These are phyloP conservation scores for Trametes cubensis DNA, from an alignment of 768 basidiomycete genomes.

Conservation along the genomic window DNA sequence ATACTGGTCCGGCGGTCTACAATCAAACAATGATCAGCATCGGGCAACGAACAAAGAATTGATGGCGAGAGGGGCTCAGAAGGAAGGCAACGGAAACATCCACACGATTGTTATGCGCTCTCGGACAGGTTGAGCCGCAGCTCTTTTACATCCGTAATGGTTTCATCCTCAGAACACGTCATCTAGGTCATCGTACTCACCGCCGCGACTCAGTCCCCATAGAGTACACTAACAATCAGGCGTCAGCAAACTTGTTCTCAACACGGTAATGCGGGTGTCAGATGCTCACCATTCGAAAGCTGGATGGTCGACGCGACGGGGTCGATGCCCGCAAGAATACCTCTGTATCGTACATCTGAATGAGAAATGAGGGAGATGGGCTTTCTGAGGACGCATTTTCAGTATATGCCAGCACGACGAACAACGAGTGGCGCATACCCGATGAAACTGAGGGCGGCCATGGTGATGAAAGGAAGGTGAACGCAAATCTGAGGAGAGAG, in stretches of 20 bases:
- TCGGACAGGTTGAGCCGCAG: constrained; percentile 39
- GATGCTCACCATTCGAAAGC: constrained; percentile 71
- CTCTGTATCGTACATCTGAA: constrained; percentile 88
- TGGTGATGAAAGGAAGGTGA: constrained; percentile 35
- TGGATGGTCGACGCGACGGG: constrained; percentile 85
- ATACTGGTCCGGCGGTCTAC: constrained; percentile 72
- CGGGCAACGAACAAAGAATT: not conserved
- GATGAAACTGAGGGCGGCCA: constrained; percentile 73
- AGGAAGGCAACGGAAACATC: constrained; percentile 71
- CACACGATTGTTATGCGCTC: constrained; percentile 53
- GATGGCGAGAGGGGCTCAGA: constrained; percentile 40
- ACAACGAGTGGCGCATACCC: constrained; percentile 47
- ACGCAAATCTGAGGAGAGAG: constrained; percentile 6
- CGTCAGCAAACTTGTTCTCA: not conserved
- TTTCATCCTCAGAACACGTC: constrained; percentile 36
- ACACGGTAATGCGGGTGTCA: not conserved
- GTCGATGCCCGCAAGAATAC: constrained; percentile 86
- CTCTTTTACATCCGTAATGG: constrained; percentile 45
- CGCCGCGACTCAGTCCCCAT: constrained; percentile 88
- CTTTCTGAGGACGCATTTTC: constrained; percentile 54
- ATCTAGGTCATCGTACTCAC: constrained; percentile 44
- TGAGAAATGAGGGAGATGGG: constrained; percentile 89
- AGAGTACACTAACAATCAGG: constrained; percentile 58
- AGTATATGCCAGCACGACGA: constrained; percentile 10
- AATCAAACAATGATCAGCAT: constrained; percentile 30